Conservation (phyloP, 768 basidiomycete genomes). For the Nidularia sp. region DNA sequence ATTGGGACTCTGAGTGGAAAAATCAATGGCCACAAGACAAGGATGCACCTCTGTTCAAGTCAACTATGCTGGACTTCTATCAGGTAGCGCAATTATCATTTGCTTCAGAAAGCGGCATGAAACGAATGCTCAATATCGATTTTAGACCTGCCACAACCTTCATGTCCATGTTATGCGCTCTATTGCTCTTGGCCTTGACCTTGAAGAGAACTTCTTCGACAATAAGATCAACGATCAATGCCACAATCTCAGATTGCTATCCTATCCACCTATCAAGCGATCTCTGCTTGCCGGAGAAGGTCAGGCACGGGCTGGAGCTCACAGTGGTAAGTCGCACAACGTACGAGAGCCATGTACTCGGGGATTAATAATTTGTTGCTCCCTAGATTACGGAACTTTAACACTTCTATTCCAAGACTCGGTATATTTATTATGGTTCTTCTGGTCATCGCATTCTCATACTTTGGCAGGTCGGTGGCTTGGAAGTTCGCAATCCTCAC, state of each 20-base stretch:
- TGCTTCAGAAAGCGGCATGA: too few species aligned
- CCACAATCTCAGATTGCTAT: constrained; percentile 78
- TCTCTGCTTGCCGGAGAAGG: constrained; percentile 54
- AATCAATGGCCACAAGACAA: constrained; percentile 76
- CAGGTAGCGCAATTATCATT: constrained; percentile 32
- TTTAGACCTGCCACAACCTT: constrained; percentile 73
- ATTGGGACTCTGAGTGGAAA: constrained; percentile 73
- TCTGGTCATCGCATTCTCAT: background rate
- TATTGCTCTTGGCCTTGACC: constrained; percentile 73
- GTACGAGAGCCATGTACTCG: background rate
- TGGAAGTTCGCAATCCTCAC: constrained; percentile 79
- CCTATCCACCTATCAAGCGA: constrained; percentile 74
- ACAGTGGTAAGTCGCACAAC: constrained; percentile 48
- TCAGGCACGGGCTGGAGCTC: constrained; percentile 78
- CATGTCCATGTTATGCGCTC: constrained; percentile 81
- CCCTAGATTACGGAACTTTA: constrained; percentile 72
- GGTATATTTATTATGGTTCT: constrained; percentile 24
- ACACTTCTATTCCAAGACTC: constrained; percentile 80
- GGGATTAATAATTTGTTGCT: background rate
- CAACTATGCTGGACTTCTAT: constrained; percentile 74
- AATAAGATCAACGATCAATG: constrained; percentile 68
- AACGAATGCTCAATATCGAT: constrained; percentile 6
- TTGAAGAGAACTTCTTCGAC: constrained; percentile 76
- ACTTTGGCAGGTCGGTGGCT: constrained; percentile 62
- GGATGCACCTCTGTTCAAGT: constrained; percentile 64